Base-by-base conservation (phyloP, 352 stramenopile species). In the Globisporangium barbulae region DNA sequence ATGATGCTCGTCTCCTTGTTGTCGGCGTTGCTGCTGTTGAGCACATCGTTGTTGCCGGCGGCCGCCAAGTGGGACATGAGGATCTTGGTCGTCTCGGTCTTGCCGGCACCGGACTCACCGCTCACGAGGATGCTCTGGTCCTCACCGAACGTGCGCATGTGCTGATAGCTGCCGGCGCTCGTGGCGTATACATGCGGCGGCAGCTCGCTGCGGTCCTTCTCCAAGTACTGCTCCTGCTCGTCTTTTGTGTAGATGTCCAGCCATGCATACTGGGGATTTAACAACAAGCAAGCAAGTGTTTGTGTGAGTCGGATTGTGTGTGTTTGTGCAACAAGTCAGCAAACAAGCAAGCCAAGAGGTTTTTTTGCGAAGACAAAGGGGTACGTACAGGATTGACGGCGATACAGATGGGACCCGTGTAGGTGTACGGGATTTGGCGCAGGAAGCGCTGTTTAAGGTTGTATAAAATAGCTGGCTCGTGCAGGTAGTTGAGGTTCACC, bases 341-440 rank as follows among this genome's bases (percentile, higher is more conserved):
- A 53, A 52, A 35, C 13, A 64, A 21, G 17, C 45, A 57, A 35
- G 47, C 17, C 50, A 55, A 35, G 30, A 42, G 41, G 19, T 44
- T 21, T 28, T 39, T 39, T 55, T 4, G 15, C 28, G 17, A 19
- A 30, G 28, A 3, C 2, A 17, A 57, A 42, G 30, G 28, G 47
- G 25, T 12, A 90, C 86, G 70, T 93, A 95, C 86, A 41, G 96
- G 97, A 73, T 99, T 99, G 35, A 99, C 93, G 25, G 97, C 96
- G 64, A 99, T 98, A 69, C 98, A 95, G 76, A 99, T 98, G 25
- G 98, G 89, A 45, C 96, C 96, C 21, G 97, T 98, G 71, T 97
- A 97, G 50, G 96, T 99, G 81, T 99, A 99, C 0, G 96, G 96
- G 67, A 96, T 88, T 56, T 90, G 77, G 56, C 76, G 74, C 66